Conservation (phyloP, 2,329 filamentous ascomycete species). For the Orbilia quercus region DNA sequence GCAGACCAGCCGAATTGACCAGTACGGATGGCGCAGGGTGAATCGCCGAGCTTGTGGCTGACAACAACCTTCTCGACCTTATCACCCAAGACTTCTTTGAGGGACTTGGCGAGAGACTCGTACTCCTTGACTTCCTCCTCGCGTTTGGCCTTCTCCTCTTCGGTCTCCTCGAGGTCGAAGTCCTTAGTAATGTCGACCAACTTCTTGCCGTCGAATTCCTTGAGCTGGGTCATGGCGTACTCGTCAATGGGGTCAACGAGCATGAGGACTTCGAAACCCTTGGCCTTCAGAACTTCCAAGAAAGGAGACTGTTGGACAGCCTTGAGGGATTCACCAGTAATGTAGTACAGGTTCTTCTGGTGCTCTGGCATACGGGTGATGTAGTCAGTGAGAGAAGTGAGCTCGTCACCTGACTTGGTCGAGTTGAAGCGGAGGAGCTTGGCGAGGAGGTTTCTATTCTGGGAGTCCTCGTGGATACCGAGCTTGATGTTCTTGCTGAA, state of each 20-base stretch:
- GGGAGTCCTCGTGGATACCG: conserved; percentile 98
- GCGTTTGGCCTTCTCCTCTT: conserved; percentile 97
- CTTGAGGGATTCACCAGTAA: conserved; percentile 99
- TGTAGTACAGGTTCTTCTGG: conserved; percentile 99
- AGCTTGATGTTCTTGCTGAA: conserved; percentile 99
- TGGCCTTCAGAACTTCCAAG: conserved; percentile 97
- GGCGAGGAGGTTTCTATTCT: conserved; percentile 91
- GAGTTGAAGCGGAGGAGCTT: conserved; percentile 99
- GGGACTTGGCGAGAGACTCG: conserved; percentile 90
- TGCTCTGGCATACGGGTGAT: conserved; percentile 99
- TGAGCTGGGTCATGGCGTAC: conserved; percentile 99
- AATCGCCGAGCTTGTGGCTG: conserved; percentile 92
- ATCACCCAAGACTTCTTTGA: conserved; percentile 99
- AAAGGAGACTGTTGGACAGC: conserved; percentile 98
- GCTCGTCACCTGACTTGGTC: conserved; percentile 97
- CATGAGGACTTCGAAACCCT: conserved; percentile 99
- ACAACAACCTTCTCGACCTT: conserved; percentile 99
- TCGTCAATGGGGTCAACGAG: conserved; percentile 99
- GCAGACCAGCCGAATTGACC: conserved; percentile 99
- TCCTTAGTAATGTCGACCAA: conserved; percentile 99
- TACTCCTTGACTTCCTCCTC: conserved; percentile 99
- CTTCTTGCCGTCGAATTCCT: conserved; percentile 99
- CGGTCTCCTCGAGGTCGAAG: conserved; percentile 99
- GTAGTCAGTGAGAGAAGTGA: conserved; percentile 95
- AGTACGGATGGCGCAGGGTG: conserved; percentile 98